These are phyloP conservation scores for Macrophomina pseudophaseolina DNA, from an alignment of 2,329 filamentous ascomycete genomes.

Conservation along the genomic window DNA sequence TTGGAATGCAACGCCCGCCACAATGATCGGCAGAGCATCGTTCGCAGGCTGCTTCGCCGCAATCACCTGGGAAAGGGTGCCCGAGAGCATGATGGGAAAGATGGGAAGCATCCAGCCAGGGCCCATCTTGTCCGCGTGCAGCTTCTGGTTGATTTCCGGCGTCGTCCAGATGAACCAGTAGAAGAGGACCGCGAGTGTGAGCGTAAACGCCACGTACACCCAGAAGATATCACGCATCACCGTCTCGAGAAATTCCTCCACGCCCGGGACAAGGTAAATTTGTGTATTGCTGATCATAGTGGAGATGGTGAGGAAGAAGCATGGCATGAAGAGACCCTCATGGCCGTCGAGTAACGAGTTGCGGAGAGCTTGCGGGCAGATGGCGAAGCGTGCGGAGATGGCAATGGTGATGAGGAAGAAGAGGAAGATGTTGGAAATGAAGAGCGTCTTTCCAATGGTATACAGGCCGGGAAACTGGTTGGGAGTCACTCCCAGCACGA, in stretches of 20 bases:
- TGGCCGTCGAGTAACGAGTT: conserved; percentile 55
- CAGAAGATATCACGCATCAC: conserved; percentile 50
- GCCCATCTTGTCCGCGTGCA: conserved; percentile 70
- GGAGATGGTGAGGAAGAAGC: conserved; percentile 48
- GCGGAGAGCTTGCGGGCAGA: conserved; percentile 51
- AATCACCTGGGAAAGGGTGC: conserved; percentile 72
- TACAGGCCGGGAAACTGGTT: conserved; percentile 56
- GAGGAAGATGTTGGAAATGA: conserved; percentile 56
- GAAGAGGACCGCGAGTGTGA: conserved; percentile 47
- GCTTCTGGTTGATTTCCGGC: conserved; percentile 46
- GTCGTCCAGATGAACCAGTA: conserved; percentile 68
- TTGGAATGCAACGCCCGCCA: conserved; percentile 71
- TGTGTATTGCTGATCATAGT: conserved; percentile 51
- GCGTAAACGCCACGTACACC: conserved; percentile 50
- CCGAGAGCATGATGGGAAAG: conserved; percentile 75
- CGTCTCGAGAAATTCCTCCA: conserved; percentile 48
- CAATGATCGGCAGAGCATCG: conserved; percentile 65
- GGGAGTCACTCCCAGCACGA: conserved; percentile 50
- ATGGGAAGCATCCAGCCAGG: conserved; percentile 76
- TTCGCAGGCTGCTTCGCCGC: conserved; percentile 63
- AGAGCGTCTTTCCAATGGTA: conserved; percentile 58
- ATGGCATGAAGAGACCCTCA: conserved; percentile 57
- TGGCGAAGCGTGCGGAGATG: conserved; percentile 51
- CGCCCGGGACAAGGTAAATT: conserved; percentile 45
- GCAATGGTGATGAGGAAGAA: conserved; percentile 45